phyloP scores from a whole-genome alignment of 352 stramenopile genomes.

The Phytophthora europaea region DNA sequence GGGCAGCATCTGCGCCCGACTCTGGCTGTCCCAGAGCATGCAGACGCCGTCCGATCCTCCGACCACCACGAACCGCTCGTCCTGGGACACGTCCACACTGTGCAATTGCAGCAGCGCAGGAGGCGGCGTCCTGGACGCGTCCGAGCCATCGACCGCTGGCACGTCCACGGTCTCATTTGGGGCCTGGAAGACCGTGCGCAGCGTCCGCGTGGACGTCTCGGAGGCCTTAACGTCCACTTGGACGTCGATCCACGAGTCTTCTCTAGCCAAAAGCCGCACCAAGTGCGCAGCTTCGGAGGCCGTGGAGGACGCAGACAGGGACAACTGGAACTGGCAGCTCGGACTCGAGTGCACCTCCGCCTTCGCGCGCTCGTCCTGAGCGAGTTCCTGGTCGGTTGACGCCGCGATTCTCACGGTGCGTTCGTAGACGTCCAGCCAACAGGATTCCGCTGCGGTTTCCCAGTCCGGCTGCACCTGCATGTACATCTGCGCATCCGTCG shows the following conservation, averaged over 20 bases:
- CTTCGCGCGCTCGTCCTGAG: slow-evolving; percentile 20
- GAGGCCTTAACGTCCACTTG: slow-evolving; percentile 29
- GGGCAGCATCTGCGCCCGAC: slow-evolving; percentile 38
- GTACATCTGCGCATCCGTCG: slow-evolving; percentile 43
- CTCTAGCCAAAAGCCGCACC: slow-evolving; percentile 48
- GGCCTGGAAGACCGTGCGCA: slow-evolving; percentile 67
- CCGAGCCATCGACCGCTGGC: slow-evolving; percentile 1
- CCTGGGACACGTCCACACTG: slow-evolving; percentile 55
- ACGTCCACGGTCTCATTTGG: slow-evolving; percentile 52
- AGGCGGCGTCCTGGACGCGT: not conserved
- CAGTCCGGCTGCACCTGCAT: slow-evolving; percentile 81
- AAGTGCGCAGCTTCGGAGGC: slow-evolving; percentile 17
- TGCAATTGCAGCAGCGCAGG: slow-evolving; percentile 47
- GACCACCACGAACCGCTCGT: slow-evolving; percentile 63
- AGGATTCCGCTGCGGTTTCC: slow-evolving; percentile 26
- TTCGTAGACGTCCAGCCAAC: slow-evolving; percentile 70
- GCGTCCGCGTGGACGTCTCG: slow-evolving; percentile 12
- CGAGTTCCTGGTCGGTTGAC: slow-evolving; percentile 9
- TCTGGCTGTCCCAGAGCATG: slow-evolving; percentile 53
- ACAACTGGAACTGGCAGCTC: slow-evolving; percentile 59
- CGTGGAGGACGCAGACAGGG: slow-evolving; percentile 25
- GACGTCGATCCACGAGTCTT: slow-evolving; percentile 62
- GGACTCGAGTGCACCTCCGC: slow-evolving; percentile 29
- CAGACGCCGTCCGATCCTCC: slow-evolving; percentile 68
- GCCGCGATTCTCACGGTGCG: slow-evolving; percentile 41